Percentiles rank a stretch among this genome's conserved stretches.
Evolutionary conservation across 768 basidiomycete species (phyloP).

Genomic region (Calvatia gigantea): DNA sequence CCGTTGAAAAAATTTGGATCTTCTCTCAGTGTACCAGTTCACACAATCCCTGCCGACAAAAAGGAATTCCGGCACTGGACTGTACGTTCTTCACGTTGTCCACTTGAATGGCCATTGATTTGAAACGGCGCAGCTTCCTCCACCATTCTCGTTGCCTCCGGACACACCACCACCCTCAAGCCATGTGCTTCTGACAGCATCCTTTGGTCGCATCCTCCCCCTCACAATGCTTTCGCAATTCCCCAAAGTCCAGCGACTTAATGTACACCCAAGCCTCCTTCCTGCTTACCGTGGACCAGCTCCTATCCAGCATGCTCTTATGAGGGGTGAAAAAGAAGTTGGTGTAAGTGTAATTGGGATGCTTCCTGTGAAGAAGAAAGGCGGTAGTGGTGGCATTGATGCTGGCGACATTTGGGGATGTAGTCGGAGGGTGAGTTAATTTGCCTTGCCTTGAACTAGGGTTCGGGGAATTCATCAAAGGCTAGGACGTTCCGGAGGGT

Average conservation of each 20-base stretch:
- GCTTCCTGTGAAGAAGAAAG: constrained; percentile 30
- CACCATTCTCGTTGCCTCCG: constrained; percentile 28
- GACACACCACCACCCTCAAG: constrained; percentile 26
- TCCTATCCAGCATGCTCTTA: constrained; percentile 81
- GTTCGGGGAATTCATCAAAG: neutral
- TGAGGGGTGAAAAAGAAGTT: constrained; percentile 62
- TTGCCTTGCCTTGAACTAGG: neutral
- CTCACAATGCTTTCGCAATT: constrained; percentile 59
- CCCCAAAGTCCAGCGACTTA: constrained; percentile 55
- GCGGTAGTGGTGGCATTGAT: constrained; percentile 61
- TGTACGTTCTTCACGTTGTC: constrained; percentile 32
- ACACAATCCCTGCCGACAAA: constrained; percentile 58
- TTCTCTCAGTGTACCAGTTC: constrained; percentile 47
- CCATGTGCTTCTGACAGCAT: constrained; percentile 79
- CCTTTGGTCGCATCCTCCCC: constrained; percentile 86
- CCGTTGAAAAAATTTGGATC: constrained; percentile 64
- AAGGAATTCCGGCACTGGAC: constrained; percentile 62
- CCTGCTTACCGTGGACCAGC: constrained; percentile 89
- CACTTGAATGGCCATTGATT: neutral
- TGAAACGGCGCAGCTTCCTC: constrained; percentile 28
- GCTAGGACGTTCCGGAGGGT: constrained; percentile 26
- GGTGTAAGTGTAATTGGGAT: constrained; percentile 84
- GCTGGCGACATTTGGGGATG: constrained; percentile 68
- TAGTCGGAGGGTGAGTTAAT: constrained; percentile 49
- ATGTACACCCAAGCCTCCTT: constrained; percentile 87